Evolutionary conservation across 306 rosid genomes (phyloP), one percentile per base, ranked within the genome.

Genomic region (Quercus engelmannii): DNA sequence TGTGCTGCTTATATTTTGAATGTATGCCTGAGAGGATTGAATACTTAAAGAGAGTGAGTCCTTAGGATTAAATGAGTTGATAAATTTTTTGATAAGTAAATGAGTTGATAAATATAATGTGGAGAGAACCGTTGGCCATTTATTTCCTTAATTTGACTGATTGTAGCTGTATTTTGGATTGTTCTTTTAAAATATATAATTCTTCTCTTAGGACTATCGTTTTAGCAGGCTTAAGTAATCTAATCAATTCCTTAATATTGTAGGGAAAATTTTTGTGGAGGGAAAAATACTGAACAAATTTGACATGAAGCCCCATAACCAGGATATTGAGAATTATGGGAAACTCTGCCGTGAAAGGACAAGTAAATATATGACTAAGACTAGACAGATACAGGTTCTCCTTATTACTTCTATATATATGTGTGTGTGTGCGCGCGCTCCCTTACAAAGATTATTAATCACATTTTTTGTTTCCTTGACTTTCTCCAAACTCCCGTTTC

Each of bases 281-380:
- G 98, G 97, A 26, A 89, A 88, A 78, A 88, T 94, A 79, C 75
- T 74, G 65, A 73, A 90, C 88, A 94, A 92, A 73, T 89, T 94
- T 85, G 94, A 92, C 85, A 92, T 92, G 97, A 94, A 87, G 83
- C 97, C 97, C 23, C 88, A 88, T 76, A 81, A 77, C 85, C 90
- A 88, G 84, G 91, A 75, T 82, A 80, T 94, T 69, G 98, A 94
- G 75, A 78, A 83, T 73, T 92, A 94, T 74, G 97, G 93, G 82
- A 91, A 94, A 83, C 88, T 92, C 59, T 92, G 92, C 79, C 94
- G 98, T 57, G 94, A 94, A 85, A 89, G 98, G 75, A 92, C 94
- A 70, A 75, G 80, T 69, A 89, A 89, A 76, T 87, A 84, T 78
- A 89, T 80, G 90, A 91, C 86, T 76, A 92, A 88, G 85, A 86